Evolutionary conservation across 202 grass and related monocot genomes (phyloP).

Genomic region (Bolboschoenoplectus hybrid): DNA sequence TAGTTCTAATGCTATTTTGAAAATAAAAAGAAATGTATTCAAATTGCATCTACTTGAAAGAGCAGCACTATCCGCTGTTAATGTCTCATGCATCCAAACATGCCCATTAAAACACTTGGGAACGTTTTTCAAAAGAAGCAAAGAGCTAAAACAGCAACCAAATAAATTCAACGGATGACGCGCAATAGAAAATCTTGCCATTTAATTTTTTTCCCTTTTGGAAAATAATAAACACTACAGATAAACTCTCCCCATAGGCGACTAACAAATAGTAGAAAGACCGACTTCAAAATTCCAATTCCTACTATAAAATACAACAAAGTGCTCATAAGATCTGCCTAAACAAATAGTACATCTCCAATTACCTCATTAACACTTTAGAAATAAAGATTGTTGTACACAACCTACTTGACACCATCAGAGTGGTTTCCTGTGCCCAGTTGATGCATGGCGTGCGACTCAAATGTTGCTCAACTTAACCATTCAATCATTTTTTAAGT

Average conservation of each 20-base stretch:
- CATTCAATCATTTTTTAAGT: neutral
- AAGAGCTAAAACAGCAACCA: neutral
- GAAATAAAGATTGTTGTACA: constrained; percentile 29
- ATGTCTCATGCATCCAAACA: neutral
- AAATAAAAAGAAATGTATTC: neutral
- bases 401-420: neutral
- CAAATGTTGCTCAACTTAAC: constrained; percentile 11
- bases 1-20: neutral
- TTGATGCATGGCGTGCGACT: neutral
- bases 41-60: neutral
- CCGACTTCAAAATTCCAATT: constrained; percentile 28
- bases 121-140: neutral
- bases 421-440: neutral
- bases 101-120: neutral
- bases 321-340: constrained; percentile 10
- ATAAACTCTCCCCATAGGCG: neutral
- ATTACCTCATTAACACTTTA: constrained; percentile 26
- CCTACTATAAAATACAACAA: constrained; percentile 31
- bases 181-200: neutral
- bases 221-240: neutral
- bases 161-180: neutral
- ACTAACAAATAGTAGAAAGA: constrained; percentile 20
- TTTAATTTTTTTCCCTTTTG: neutral
- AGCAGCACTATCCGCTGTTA: too few relatives aligned
- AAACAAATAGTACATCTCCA: constrained; percentile 25